These are phyloP conservation scores for Golubevia pallescens DNA, from an alignment of 1,284 basidiomycete genomes.

Conservation along the genomic window DNA sequence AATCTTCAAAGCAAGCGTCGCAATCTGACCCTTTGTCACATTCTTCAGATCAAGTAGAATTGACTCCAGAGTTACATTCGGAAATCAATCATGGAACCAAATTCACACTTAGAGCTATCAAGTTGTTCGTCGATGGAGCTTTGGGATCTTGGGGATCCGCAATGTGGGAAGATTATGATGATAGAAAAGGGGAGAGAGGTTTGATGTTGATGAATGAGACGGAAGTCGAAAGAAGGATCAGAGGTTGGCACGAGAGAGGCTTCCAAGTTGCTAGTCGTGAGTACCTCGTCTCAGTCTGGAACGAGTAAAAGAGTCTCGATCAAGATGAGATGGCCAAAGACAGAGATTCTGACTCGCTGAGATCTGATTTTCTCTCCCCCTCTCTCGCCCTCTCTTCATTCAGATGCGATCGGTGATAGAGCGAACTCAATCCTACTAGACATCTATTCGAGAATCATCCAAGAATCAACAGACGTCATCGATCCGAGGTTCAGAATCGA, in stretches of 20 bases:
- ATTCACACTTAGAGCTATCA: constrained; percentile 68
- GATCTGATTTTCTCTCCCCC: background rate
- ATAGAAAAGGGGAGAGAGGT: constrained; percentile 66
- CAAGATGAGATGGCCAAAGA: too few species aligned
- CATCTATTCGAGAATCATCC: constrained; percentile 25
- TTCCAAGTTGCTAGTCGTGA: constrained; percentile 66
- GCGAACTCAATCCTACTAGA: constrained; percentile 79
- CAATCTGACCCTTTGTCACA: too few species aligned
- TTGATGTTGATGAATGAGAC: constrained; percentile 28
- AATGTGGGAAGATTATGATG: constrained; percentile 81
- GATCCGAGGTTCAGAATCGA: constrained; percentile 66
- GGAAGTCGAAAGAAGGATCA: constrained; percentile 22
- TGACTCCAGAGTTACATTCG: too few species aligned
- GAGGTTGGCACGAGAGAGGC: constrained; percentile 31
- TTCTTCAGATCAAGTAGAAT: too few species aligned
- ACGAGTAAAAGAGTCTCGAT: too few species aligned
- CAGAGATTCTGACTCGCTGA: too few species aligned
- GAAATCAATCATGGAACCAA: background rate
- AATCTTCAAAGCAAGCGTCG: too few species aligned
- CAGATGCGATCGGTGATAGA: constrained; percentile 89
- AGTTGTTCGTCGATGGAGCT: constrained; percentile 83
- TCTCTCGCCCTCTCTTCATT: constrained; percentile 67
- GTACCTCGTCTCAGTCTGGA: constrained; percentile 16
- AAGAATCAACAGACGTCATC: background rate
- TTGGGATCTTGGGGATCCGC: constrained; percentile 91